Evolutionary conservation across 257 asterid species (phyloP), one percentile per base, ranked within the genome.

Genomic region (Salvia splendens): DNA sequence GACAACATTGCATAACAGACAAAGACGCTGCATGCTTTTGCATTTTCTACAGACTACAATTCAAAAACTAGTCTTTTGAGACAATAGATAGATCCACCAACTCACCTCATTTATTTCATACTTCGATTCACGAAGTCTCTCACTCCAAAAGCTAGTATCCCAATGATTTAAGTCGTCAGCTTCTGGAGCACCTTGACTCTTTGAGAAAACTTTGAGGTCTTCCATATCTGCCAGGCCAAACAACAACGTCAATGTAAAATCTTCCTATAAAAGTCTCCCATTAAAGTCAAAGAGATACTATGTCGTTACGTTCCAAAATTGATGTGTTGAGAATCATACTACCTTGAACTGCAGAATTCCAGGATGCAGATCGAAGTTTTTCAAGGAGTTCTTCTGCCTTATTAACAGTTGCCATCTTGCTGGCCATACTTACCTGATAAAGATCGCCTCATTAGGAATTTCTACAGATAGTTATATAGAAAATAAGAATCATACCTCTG

Each of bases 371-470:
- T 61, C 96, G 91, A 73, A 93, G 87, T 75, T 85, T 93, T 72
- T 93, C 95, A 67, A 93, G 92, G 71, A 93, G 96, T 76, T 90
- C 97, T 80, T 72, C 86, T 43, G 94, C 99, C 79, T 88, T 86
- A 35, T 85, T 87, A 69, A 84, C 85, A 64, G 97, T 93, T 20
- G 99, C 99, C 99, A 93, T 93, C 84, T 93, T 93, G 74, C 84
- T 80, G 41, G 96, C 92, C 97, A 88, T 94, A 80, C 99, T 94
- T 48, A 94, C 90, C 99, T 94, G 80, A 58, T 40, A 75, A 79
- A n/a, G 60, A 47, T 50, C 56, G 74, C 68, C 63, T 46, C 30
- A 50, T 84, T 45, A 79, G 61, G 43, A 71, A 64, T 68, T 70
- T 60, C 46, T 42, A 45, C 42, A 70, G 61, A 69, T 42, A 47